Evolutionary conservation across 805 yeast genomes (phyloP), one percentile per base, ranked within the genome.

Genomic region (Yarrowia yakushimensis): DNA sequence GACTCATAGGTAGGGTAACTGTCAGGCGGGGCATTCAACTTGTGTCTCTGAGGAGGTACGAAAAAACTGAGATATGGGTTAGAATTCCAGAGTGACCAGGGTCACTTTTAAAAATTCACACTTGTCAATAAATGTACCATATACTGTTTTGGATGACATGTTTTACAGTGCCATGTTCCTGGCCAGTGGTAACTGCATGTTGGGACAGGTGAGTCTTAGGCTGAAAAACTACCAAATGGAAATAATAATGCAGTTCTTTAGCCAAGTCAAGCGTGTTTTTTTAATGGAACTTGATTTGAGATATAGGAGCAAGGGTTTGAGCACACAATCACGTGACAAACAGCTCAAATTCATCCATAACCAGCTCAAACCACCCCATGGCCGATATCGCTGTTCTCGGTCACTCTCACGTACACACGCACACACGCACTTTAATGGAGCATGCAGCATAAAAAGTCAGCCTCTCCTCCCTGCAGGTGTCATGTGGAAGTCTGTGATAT

Each of bases 1-100:
- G 59, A 52, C 39, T 52, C 59, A 52, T 52, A 31, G 59, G 59
- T 52, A 52, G 59, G 59, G 59, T 52, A 52, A 52, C 43, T 36
- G 42, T 15, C 8, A 15, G 15, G 39, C 15, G 34, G 23, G 17
- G 12, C 13, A 3, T 6, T 2, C 6, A 28, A 17, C n/a, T 31
- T 13, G 34, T 31, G 34, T 31, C 15, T 15, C 6, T 9, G 12
- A 4, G 17, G 15, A 4, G 15, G 23, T 41, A 13, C 5, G 11
- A 27, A 23, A 1, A 9, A 23, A 15, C 5, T 3, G 30, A 41
- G 12, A n/a, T 3, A 6, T 13, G 45, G 11, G 12, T 1, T 39
- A 6, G 45, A 23, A 22, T 13, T 6, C 3, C 27, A 2, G 7
- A 0, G 11, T 12, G 3, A 9, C 7, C 12, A 12, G 1, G 45